phyloP scores from a whole-genome alignment of 2,329 filamentous ascomycete genomes.

The Cryphonectria nitschkei region DNA sequence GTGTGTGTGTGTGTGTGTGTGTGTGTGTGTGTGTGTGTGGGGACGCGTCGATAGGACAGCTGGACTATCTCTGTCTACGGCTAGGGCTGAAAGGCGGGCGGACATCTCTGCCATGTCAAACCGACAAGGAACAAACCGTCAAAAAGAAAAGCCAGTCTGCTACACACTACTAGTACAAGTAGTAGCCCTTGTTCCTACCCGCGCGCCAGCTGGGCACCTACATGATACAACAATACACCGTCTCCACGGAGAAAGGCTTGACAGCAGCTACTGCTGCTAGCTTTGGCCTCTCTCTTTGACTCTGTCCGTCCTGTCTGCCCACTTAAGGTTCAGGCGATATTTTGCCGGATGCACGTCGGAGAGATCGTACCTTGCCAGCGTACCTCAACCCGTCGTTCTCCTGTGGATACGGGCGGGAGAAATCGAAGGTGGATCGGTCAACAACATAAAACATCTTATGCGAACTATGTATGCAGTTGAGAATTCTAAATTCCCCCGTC shows the following conservation, averaged over 20 bases:
- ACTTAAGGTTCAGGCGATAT: not conserved
- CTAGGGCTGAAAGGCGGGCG: constrained; percentile 19
- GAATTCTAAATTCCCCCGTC: not conserved
- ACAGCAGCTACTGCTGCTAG: not conserved
- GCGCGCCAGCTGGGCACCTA: not conserved
- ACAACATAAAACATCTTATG: constrained; percentile 13
- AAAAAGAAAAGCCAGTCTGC: not conserved
- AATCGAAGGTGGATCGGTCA: constrained; percentile 10
- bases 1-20: not conserved
- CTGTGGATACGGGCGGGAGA: constrained; percentile 3
- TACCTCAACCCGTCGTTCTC: not conserved
- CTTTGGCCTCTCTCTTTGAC: not conserved
- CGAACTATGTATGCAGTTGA: constrained; percentile 1
- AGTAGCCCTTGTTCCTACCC: not conserved
- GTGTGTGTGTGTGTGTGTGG: not conserved
- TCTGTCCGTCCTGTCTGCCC: not conserved
- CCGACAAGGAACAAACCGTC: not conserved
- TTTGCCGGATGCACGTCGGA: constrained; percentile 8
- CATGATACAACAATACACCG: not conserved
- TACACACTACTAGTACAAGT: no score
- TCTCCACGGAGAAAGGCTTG: not conserved
- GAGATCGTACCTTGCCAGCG: constrained; percentile 12
- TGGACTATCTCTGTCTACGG: constrained; percentile 12
- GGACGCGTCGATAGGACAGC: not conserved
- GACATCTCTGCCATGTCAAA: constrained; percentile 7